Base-by-base conservation (phyloP, 371 early-diverging fungal genomes). In the Chytridiales sp. region DNA sequence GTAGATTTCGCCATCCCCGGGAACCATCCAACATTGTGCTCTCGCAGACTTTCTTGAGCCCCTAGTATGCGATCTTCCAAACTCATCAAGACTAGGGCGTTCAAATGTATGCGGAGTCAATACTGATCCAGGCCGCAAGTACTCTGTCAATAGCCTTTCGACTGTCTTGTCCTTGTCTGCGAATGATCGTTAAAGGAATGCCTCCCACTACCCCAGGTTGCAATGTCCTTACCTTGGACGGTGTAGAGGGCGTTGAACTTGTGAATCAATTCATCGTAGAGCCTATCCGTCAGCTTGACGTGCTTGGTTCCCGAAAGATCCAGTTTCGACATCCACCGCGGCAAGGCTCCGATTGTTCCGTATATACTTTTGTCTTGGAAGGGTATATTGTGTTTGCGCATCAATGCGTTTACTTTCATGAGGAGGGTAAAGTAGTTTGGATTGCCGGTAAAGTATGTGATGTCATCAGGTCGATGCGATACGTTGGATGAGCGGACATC, bases 1-100 rank as follows among this genome's bases (percentile, higher is more conserved):
- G 47, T 88, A 64, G 6, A 95, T 64, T 48, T 67, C 74, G 13
- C 91, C 90, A 29, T 87, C 83, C 2, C 92, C 93, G 13, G 64
- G 64, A 4, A 92, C 87, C 0, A 94, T 70, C 82, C 85, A 93
- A 46, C 83, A 88, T 30, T 84, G 78, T 5, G 94, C 92, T 13
- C 73, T 74, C 1, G 95, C 86, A 53, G 87, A 85, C 82, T 97
- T 97, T 63, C 95, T 82, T 39, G 89, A 82, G 1, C 93, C 97
- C 5, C 79, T 77, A 0, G 91, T 89, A 71, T 81, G 85, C 26
- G 91, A 86, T 43, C 93, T 77, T 5, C 95, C 94, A 47, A 81
- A 60, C 21, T 83, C 82, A 66, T 95, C 95, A 57, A 89, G 61
- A 21, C 22, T 34, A 15, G 54, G 36, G 15, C 6, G n/a, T 15